Base-by-base conservation (phyloP, 306 rosid genomes). In the Carpinus fangiana region DNA sequence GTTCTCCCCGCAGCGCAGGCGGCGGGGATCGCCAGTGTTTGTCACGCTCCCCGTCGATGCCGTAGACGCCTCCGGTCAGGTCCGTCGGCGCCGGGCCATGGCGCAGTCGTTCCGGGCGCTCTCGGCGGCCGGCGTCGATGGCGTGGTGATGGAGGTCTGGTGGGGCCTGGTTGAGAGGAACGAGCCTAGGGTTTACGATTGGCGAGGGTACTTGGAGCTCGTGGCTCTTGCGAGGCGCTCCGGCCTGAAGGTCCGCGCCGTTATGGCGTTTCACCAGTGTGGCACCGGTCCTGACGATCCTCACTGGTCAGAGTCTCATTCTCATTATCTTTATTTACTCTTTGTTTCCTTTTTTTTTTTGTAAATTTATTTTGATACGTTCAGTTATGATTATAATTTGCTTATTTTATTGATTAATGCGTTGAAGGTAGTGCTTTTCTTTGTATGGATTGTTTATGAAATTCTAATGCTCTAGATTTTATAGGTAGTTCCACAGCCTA, bases 101-200 rank as follows among this genome's bases (percentile, higher is more conserved):
- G 68, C 60, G 59, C 52, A 82, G 60, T 88, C 97, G n/a, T 80
- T 92, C 10, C 79, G 82, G 79, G 90, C 97, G 12, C 88, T 94
- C 2, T 91, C 88, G 6, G 54, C 78, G 1, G 90, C 96, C 0
- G 97, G 97, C 50, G 96, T 94, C 0, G 98, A 92, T 34, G 98
- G 98, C 41, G 96, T 94, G 64, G 97, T 87, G 3, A 77, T 94
- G 45, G 98, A 94, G 86, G 89, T 92, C 31, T 92, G 97, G 97
- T 94, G 98, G 98, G 98, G 94, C 2, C 51, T 94, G 72, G 96
- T 94, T 23, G 98, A 94, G 90, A 89, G 84, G 86, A 86, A 84
- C 55, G 84, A 70, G 64, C 96, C 98, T 77, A 76, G 86, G 89
- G 79, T 75, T 77, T 94, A 90, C 74, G 82, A 89, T 77, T 94